Conservation (phyloP, 768 basidiomycete genomes). For the Hygrophoropsis aurantiaca region DNA sequence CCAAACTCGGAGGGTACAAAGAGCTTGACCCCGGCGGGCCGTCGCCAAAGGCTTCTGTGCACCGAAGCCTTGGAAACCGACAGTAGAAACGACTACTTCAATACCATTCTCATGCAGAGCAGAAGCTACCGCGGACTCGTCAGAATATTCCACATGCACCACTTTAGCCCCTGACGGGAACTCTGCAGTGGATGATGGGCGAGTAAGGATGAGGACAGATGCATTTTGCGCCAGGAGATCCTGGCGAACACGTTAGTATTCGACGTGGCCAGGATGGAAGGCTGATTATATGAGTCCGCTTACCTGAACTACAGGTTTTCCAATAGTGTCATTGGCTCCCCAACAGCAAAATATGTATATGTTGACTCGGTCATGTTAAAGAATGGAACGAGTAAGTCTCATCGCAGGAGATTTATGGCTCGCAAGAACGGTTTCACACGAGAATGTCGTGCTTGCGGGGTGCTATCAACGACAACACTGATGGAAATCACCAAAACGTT, state of each 20-base stretch:
- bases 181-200: conserved; percentile 1
- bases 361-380: not conserved
- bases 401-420: too few relatives aligned
- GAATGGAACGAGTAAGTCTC: too few relatives aligned
- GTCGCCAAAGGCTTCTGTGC: conserved; percentile 17
- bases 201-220: conserved; percentile 5
- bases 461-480: too few relatives aligned
- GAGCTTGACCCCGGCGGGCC: conserved; percentile 26
- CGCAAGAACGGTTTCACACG: too few relatives aligned
- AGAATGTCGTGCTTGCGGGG: too few relatives aligned
- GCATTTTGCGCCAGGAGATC: conserved; percentile 6
- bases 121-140: conserved; percentile 11
- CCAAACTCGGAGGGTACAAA: conserved; percentile 30
- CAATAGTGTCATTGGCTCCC: conserved; percentile 18
- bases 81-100: conserved; percentile 23
- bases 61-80: conserved; percentile 8
- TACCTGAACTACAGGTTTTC: conserved; percentile 16
- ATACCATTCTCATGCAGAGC: conserved; percentile 17
- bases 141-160: conserved; percentile 15
- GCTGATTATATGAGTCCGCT: not conserved
- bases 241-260: not conserved
- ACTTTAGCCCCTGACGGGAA: conserved; percentile 12
- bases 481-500: too few relatives aligned
- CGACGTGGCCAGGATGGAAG: not conserved
- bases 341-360: conserved; percentile 20